phyloP scores from a whole-genome alignment of 2,329 filamentous ascomycete species.

The Cladosporium sp. region DNA sequence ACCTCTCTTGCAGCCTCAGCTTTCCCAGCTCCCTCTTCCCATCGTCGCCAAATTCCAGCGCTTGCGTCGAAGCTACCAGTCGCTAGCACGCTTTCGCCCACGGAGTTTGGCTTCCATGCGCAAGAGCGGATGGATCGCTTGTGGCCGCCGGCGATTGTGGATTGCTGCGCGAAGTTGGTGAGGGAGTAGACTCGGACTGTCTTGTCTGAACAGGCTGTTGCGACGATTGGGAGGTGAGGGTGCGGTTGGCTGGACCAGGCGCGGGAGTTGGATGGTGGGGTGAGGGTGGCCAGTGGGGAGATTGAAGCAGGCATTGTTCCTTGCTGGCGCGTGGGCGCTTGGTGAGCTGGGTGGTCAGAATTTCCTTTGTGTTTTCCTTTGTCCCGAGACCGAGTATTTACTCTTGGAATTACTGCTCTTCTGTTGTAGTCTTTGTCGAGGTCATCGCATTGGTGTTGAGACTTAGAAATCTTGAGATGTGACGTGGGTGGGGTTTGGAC shows the following conservation, averaged over 20 bases:
- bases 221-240: slow-evolving; percentile 79
- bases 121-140: slow-evolving; percentile 81
- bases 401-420: no score
- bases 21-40: slow-evolving; percentile 55
- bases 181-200: slow-evolving; percentile 87
- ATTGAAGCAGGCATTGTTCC: slow-evolving; percentile 27
- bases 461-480: slow-evolving; percentile 5
- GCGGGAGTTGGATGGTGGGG: slow-evolving; percentile 54
- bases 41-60: slow-evolving; percentile 63
- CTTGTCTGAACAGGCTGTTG: slow-evolving; percentile 82
- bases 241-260: slow-evolving; percentile 85
- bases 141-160: slow-evolving; percentile 79
- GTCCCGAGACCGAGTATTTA: no score
- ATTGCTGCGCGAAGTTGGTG: slow-evolving; percentile 72
- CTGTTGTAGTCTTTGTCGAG: no score
- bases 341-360: no score
- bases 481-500: slow-evolving; percentile 2
- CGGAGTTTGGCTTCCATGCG: slow-evolving; percentile 74
- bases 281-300: slow-evolving; percentile 48
- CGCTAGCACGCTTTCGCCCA: slow-evolving; percentile 70
- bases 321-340: not conserved
- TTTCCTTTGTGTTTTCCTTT: no score
- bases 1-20: slow-evolving; percentile 20
- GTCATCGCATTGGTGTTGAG: not conserved
- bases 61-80: slow-evolving; percentile 93